Evolutionary conservation across 164 flowering plant genomes (phyloP).

Genomic region (Hamamelis virginiana): DNA sequence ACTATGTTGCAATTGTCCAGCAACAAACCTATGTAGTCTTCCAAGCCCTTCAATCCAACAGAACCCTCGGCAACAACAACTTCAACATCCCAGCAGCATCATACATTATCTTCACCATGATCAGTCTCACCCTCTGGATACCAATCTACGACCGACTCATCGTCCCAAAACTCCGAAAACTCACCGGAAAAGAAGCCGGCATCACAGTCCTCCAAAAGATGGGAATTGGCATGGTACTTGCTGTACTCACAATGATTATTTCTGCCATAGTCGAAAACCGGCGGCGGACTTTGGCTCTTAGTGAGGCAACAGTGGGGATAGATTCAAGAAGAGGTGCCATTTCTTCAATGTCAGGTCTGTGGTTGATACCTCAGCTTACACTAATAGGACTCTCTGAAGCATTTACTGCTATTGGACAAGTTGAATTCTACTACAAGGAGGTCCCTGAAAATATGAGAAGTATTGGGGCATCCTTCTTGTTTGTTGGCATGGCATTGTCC

Average conservation of each 20-base stretch:
- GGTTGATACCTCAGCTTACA: constrained; percentile 50
- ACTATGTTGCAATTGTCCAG: constrained; percentile 24
- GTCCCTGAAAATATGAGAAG: constrained; percentile 77
- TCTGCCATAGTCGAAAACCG: constrained; percentile 40
- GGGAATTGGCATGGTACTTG: constrained; percentile 44
- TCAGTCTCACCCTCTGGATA: constrained; percentile 40
- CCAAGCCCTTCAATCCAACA: constrained; percentile 56
- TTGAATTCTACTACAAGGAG: constrained; percentile 63
- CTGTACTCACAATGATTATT: constrained; percentile 26
- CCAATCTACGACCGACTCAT: constrained; percentile 49
- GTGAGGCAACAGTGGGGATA: constrained; percentile 28
- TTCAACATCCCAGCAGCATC: constrained; percentile 59
- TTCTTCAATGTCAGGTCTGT: constrained; percentile 48
- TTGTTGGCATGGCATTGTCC: constrained; percentile 33
- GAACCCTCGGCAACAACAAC: constrained; percentile 28
- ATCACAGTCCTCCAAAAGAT: constrained; percentile 55
- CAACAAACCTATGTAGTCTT: constrained; percentile 46
- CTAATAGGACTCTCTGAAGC: constrained; percentile 50
- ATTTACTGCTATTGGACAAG: constrained; percentile 36
- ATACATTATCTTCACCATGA: constrained; percentile 40
- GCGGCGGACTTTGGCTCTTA: constrained; percentile 31
- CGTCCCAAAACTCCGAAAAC: constrained; percentile 33
- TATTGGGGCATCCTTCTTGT: constrained; percentile 43
- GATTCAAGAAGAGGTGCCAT: constrained; percentile 33
- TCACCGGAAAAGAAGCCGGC: constrained; percentile 43